Evolutionary conservation across 345 rosid species (phyloP).

Genomic region (Pistacia atlantica): DNA sequence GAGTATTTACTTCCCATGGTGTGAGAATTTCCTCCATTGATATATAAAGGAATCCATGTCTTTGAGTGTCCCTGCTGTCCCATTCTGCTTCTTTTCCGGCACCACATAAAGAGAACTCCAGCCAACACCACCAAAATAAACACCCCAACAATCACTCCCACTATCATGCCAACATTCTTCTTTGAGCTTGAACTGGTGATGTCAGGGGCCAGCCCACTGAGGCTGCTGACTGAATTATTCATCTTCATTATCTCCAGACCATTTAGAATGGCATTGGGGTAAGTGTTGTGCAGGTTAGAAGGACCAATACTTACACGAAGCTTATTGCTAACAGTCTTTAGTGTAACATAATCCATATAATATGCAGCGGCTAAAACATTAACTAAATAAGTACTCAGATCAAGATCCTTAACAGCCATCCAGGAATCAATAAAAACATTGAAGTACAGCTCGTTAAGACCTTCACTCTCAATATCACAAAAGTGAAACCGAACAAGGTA

Average conservation of each 20-base stretch:
- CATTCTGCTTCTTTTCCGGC: constrained; percentile 38
- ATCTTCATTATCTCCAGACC: constrained; percentile 86
- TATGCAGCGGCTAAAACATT: constrained; percentile 53
- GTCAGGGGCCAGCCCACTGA: constrained; percentile 21
- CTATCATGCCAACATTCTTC: constrained; percentile 44
- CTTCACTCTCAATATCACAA: constrained; percentile 66
- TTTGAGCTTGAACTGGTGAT: constrained; percentile 37
- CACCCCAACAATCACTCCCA: constrained; percentile 43
- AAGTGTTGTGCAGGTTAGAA: constrained; percentile 16
- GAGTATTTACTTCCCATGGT: constrained; percentile 58
- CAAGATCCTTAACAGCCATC: constrained; percentile 43
- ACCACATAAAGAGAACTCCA: constrained; percentile 39
- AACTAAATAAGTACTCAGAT: constrained; percentile 35
- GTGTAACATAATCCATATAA: constrained; percentile 56
- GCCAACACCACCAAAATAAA: constrained; percentile 36
- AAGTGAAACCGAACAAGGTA: constrained; percentile 84
- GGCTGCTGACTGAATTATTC: constrained; percentile 57
- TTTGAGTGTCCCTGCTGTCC: constrained; percentile 49
- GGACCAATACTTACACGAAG: constrained; percentile 66
- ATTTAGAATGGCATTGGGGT: constrained; percentile 63
- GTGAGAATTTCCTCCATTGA: constrained; percentile 43
- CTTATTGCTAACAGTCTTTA: constrained; percentile 25
- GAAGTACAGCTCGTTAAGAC: constrained; percentile 67
- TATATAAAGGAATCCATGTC: constrained; percentile 67
- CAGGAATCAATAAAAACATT: constrained; percentile 66